A percentile compares a stretch with the other conserved stretches of the same genome.
These are phyloP conservation scores for Neoscytalidium dimidiatum DNA, from an alignment of 2,329 filamentous ascomycete genomes.

Conservation along the genomic window DNA sequence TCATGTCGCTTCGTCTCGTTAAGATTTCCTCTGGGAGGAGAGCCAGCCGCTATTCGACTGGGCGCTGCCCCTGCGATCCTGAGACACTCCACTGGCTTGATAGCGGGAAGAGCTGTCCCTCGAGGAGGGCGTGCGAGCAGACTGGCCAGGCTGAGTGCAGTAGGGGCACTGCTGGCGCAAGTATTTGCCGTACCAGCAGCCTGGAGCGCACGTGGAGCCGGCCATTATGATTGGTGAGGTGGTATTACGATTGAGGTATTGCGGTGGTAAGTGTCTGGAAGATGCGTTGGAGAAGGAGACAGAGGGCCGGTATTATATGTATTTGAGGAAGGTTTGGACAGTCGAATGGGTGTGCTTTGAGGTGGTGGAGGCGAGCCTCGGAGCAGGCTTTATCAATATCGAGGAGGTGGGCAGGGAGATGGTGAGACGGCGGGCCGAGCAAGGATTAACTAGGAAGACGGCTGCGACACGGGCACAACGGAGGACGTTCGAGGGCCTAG, in stretches of 20 bases:
- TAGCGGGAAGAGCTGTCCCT: conserved; percentile 7
- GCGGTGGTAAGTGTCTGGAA: no score
- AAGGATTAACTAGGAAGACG: background rate
- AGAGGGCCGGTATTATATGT: background rate
- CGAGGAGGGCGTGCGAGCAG: background rate
- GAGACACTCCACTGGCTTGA: background rate
- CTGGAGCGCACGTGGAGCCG: conserved; percentile 8
- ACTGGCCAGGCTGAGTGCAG: background rate
- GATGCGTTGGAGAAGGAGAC: background rate
- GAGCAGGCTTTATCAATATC: conserved; percentile 7
- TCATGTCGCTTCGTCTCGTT: background rate
- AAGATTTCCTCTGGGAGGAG: background rate
- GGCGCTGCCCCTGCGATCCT: background rate
- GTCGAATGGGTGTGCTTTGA: background rate
- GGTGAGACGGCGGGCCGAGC: conserved; percentile 11
- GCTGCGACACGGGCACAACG: background rate
- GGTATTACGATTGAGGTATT: background rate
- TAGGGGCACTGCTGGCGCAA: conserved; percentile 9
- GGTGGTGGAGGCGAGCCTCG: background rate
- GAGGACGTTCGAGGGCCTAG: background rate
- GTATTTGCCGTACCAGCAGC: conserved; percentile 16
- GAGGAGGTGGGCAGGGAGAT: conserved; percentile 1
- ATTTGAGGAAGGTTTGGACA: background rate
- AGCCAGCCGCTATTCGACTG: conserved; percentile 3
- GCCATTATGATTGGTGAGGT: conserved; percentile 2